Conservation (phyloP, 2,329 filamentous ascomycete genomes). For the Pseudogymnoascus verrucosus region DNA sequence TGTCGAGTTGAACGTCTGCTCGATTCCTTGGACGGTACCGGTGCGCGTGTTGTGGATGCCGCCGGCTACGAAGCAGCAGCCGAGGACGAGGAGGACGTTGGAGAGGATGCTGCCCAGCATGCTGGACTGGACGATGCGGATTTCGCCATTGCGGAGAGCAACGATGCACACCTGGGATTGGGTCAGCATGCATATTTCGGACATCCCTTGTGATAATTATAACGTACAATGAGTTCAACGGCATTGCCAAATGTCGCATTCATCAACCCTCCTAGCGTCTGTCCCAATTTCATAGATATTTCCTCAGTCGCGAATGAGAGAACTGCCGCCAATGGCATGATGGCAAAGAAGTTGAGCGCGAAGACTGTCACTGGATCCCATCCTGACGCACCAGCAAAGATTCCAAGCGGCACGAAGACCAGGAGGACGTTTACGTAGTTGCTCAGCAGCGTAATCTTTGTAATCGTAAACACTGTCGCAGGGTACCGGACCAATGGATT, state of each 20-base stretch:
- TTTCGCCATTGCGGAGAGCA: conserved; percentile 75
- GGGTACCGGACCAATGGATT: conserved; percentile 23
- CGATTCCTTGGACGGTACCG: conserved; percentile 42
- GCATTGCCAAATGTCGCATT: conserved; percentile 44
- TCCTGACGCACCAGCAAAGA: conserved; percentile 50
- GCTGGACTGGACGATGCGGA: conserved; percentile 92
- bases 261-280: conserved; percentile 48
- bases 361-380: conserved; percentile 49
- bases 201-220: conserved; percentile 1
- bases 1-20: conserved; percentile 67
- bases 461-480: conserved; percentile 21
- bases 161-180: conserved; percentile 75
- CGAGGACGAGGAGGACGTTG: conserved; percentile 81
- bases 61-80: conserved; percentile 72
- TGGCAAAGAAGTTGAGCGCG: conserved; percentile 51
- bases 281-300: conserved; percentile 44
- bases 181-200: background rate
- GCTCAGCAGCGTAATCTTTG: conserved; percentile 28
- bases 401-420: conserved; percentile 69
- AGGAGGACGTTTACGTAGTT: conserved; percentile 67
- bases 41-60: conserved; percentile 56
- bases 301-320: conserved; percentile 52
- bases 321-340: conserved; percentile 46
- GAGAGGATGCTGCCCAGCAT: conserved; percentile 96
- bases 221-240: conserved; percentile 48